Evolutionary conservation across 139 green algal species (phyloP), one percentile per base, ranked within the genome.

Genomic region (Haematococcus lacustris): DNA sequence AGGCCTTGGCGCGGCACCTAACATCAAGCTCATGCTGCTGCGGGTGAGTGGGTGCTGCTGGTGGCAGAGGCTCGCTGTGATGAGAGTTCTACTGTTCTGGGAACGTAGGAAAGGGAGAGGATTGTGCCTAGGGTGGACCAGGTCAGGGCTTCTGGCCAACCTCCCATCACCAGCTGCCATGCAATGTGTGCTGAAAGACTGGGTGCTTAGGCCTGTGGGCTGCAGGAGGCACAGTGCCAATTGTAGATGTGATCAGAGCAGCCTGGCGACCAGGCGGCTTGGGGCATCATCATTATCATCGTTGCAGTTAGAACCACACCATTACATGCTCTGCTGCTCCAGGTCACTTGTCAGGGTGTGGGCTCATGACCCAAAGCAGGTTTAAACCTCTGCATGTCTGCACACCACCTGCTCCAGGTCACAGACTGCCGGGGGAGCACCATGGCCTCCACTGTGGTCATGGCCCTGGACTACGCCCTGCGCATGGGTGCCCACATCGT

Each of bases 401-500:
- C n/a, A n/a, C n/a, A n/a, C n/a, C n/a, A n/a, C n/a, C 13, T 21
- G 13, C 47, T 21, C 13, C 47, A 57, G 47, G 71, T 76, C 38
- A 35, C 71, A 53, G 71, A 77, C 71, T 77, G 71, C 62, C 3
- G 51, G 43, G 41, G 53, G 26, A 63, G 71, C 33, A 67, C 21
- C 63, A 77, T 77, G 21, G 41, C 71, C 5, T 47, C 33, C 33
- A 28, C 5, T 4, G 71, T 71, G 7, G 32, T 76, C 4, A 34
- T 26, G 34, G 71, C 71, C 59, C 71, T 76, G 70, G 61, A 76
- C 71, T 76, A 76, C 34, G 71, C 71, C 3, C 5, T 32, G 5
- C n/a, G 32, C 25, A 76, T 71, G 60, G 71, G 71, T 7, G 71
- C 71, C 13, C 71, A 76, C 40, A 50, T 76, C 30, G 71, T 76